A percentile compares a stretch with the other conserved stretches of the same genome.
These are phyloP conservation scores for Termitomyces sp. DNA, from an alignment of 1,284 basidiomycete genomes.

Conservation along the genomic window DNA sequence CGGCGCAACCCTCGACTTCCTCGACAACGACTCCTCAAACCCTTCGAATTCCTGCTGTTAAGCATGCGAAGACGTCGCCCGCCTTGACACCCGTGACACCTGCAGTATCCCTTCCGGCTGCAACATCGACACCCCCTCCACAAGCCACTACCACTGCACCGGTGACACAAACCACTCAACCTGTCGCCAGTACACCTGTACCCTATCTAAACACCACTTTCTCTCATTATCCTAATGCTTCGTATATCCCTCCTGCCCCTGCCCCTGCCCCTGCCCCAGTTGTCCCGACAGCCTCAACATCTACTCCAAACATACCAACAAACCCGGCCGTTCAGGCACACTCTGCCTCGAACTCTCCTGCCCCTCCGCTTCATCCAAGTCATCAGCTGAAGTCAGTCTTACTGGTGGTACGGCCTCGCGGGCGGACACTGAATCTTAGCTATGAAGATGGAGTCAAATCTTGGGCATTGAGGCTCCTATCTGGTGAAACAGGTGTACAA, in stretches of 20 bases:
- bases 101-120: constrained; percentile 22
- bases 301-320: constrained; percentile 19
- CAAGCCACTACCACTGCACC: constrained; percentile 7
- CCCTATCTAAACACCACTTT: constrained; percentile 29
- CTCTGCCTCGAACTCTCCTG: constrained; percentile 40
- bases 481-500: constrained; percentile 47
- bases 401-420: constrained; percentile 52
- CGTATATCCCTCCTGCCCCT: constrained; percentile 34
- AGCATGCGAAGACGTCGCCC: constrained; percentile 19
- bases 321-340: constrained; percentile 13
- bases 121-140: constrained; percentile 20
- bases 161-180: constrained; percentile 6
- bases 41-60: constrained; percentile 32
- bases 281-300: constrained; percentile 17
- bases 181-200: constrained; percentile 13
- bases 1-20: constrained; percentile 10
- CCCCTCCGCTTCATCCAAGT: constrained; percentile 38
- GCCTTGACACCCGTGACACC: constrained; percentile 20
- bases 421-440: constrained; percentile 53
- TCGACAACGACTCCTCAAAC: constrained; percentile 18
- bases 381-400: constrained; percentile 47
- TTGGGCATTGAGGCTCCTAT: constrained; percentile 59
- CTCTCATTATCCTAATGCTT: constrained; percentile 44
- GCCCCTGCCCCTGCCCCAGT: constrained; percentile 21
- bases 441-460: constrained; percentile 59